phyloP scores from a whole-genome alignment of 768 basidiomycete species.

The Astraeus odoratus region DNA sequence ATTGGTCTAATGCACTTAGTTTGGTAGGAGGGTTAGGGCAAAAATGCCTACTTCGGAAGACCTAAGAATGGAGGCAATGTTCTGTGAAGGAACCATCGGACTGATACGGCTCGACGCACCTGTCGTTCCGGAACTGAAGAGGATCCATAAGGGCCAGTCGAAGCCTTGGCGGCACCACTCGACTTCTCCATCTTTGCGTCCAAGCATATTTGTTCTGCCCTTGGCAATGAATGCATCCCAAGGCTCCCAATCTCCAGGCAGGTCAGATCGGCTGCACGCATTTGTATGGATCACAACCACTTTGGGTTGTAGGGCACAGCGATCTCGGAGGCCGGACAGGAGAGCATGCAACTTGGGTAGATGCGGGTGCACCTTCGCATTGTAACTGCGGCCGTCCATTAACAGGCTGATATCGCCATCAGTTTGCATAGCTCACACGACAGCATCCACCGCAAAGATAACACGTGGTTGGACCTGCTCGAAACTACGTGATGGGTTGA shows the following conservation, averaged over 20 bases:
- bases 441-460: conserved; percentile 66
- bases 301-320: conserved; percentile 33
- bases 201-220: conserved; percentile 40
- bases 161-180: conserved; percentile 56
- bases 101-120: conserved; percentile 30
- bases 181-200: conserved; percentile 53
- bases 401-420: background rate
- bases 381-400: conserved; percentile 43
- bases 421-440: conserved; percentile 42
- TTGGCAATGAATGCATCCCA: conserved; percentile 49
- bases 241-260: conserved; percentile 35
- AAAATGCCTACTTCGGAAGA: conserved; percentile 48
- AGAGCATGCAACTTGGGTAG: conserved; percentile 55
- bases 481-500: conserved; percentile 35
- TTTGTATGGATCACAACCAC: conserved; percentile 53
- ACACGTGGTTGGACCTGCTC: conserved; percentile 74
- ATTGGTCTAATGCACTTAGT: conserved; percentile 46
- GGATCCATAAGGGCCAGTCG: conserved; percentile 79
- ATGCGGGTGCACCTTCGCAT: conserved; percentile 62
- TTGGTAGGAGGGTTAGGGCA: background rate
- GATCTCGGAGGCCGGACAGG: conserved; percentile 42
- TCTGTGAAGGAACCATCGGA: background rate
- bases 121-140: conserved; percentile 82
- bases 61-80: conserved; percentile 13
- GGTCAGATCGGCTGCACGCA: conserved; percentile 23